These are phyloP conservation scores for Malassezia vespertilionis DNA, from an alignment of 1,284 basidiomycete genomes.

Conservation along the genomic window DNA sequence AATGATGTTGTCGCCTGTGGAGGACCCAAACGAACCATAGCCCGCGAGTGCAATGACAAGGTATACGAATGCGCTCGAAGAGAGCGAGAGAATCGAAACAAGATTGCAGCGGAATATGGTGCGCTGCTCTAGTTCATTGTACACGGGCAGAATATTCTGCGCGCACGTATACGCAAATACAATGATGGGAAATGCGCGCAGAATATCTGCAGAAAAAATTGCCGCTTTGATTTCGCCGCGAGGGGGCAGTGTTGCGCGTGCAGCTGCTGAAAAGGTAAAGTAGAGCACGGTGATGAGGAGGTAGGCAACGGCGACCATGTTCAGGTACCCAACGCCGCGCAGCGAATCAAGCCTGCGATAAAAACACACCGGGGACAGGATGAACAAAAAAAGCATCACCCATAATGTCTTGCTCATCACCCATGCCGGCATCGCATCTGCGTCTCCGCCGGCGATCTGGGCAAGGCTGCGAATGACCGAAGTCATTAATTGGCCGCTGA, in stretches of 20 bases:
- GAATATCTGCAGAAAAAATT: constrained; percentile 57
- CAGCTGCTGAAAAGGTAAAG: constrained; percentile 27
- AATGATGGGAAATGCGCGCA: constrained; percentile 74
- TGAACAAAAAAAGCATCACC: constrained; percentile 70
- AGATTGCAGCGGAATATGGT: constrained; percentile 72
- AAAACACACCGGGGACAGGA: constrained; percentile 80
- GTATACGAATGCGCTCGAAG: constrained; percentile 50
- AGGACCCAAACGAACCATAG: constrained; percentile 87
- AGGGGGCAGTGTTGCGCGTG: constrained; percentile 24
- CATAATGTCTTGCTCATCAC: constrained; percentile 46
- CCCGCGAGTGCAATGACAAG: constrained; percentile 55
- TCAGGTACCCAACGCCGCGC: constrained; percentile 69
- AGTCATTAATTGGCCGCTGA: constrained; percentile 60
- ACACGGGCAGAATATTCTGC: constrained; percentile 56
- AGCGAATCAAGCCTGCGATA: constrained; percentile 61
- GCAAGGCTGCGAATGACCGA: constrained; percentile 74
- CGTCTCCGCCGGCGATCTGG: constrained; percentile 21
- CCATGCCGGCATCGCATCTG: constrained; percentile 25
- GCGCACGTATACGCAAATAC: constrained; percentile 61
- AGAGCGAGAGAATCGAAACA: constrained; percentile 76
- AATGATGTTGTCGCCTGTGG: constrained; percentile 48
- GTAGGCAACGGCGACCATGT: constrained; percentile 62
- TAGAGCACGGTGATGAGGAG: constrained; percentile 47
- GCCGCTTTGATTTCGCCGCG: constrained; percentile 27
- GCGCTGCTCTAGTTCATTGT: constrained; percentile 78